These are phyloP conservation scores for Aspergillus intermedius DNA, from an alignment of 2,329 filamentous ascomycete species.

Conservation along the genomic window DNA sequence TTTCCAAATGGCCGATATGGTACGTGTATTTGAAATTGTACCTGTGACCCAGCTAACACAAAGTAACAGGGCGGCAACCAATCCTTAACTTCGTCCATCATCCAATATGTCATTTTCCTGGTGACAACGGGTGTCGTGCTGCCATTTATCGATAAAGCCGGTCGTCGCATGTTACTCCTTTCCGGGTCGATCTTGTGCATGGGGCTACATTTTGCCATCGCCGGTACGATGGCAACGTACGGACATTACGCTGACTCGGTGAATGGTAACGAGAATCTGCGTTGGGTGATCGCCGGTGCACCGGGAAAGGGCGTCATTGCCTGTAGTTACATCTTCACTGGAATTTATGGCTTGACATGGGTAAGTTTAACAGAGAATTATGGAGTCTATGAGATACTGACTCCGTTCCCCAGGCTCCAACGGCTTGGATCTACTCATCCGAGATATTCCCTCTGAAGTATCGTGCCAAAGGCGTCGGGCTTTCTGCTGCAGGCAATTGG, in stretches of 20 bases:
- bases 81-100: slow-evolving; percentile 48
- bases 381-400: neutral
- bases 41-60: slow-evolving; percentile 4
- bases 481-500: slow-evolving; percentile 58
- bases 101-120: slow-evolving; percentile 53
- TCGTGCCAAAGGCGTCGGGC: slow-evolving; percentile 58
- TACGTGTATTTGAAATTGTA: slow-evolving; percentile 5
- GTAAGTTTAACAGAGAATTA: slow-evolving; percentile 29
- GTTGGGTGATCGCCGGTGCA: slow-evolving; percentile 43
- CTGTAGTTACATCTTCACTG: slow-evolving; percentile 52
- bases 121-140: slow-evolving; percentile 48
- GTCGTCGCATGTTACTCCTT: slow-evolving; percentile 44
- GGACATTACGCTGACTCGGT: slow-evolving; percentile 43
- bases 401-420: slow-evolving; percentile 41
- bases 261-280: slow-evolving; percentile 41
- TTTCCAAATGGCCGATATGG: slow-evolving; percentile 54
- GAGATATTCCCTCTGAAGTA: slow-evolving; percentile 60
- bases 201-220: slow-evolving; percentile 48
- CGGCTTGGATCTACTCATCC: slow-evolving; percentile 53
- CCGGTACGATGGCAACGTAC: slow-evolving; percentile 46
- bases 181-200: slow-evolving; percentile 43
- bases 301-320: slow-evolving; percentile 56
- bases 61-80: slow-evolving; percentile 28
- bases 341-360: slow-evolving; percentile 31
- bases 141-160: slow-evolving; percentile 45